Evolutionary conservation across 1,284 basidiomycete genomes (phyloP).

Genomic region (Mycosarcoma mackinlayi): DNA sequence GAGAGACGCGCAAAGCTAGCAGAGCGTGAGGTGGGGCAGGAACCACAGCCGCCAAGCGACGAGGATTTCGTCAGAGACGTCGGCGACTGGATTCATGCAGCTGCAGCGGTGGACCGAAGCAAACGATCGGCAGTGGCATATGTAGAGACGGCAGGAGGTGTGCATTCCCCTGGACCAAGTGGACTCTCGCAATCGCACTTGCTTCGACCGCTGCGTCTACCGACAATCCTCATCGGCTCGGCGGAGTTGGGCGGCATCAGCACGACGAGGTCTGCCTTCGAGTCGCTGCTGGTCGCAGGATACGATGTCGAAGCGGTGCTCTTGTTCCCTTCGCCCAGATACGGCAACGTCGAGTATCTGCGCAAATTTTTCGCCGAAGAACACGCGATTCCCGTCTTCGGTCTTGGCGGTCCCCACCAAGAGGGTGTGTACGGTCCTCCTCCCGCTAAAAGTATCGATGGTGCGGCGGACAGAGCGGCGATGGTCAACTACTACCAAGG

Average conservation of each 20-base stretch:
- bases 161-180: conserved; percentile 88
- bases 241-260: conserved; percentile 92
- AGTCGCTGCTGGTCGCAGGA: conserved; percentile 87
- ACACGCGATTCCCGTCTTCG: conserved; percentile 72
- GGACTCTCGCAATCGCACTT: conserved; percentile 79
- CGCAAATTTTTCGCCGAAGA: conserved; percentile 78
- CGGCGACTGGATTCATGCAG: conserved; percentile 74
- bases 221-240: conserved; percentile 87
- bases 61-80: conserved; percentile 78
- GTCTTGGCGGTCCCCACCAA: conserved; percentile 48
- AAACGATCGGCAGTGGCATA: conserved; percentile 73
- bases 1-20: conserved; percentile 70
- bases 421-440: conserved; percentile 45
- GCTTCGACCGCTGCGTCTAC: conserved; percentile 77
- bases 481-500: conserved; percentile 79
- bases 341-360: conserved; percentile 82
- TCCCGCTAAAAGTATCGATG: conserved; percentile 70
- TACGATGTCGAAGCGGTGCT: conserved; percentile 89
- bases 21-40: conserved; percentile 23
- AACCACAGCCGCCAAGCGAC: conserved; percentile 70
- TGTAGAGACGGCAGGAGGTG: conserved; percentile 94
- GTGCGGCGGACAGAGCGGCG: conserved; percentile 72
- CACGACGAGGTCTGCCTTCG: conserved; percentile 91
- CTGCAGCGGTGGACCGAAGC: conserved; percentile 69
- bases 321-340: conserved; percentile 77